These are phyloP conservation scores for Senecio squalidus DNA, from an alignment of 140 eudicot species.

Conservation along the genomic window DNA sequence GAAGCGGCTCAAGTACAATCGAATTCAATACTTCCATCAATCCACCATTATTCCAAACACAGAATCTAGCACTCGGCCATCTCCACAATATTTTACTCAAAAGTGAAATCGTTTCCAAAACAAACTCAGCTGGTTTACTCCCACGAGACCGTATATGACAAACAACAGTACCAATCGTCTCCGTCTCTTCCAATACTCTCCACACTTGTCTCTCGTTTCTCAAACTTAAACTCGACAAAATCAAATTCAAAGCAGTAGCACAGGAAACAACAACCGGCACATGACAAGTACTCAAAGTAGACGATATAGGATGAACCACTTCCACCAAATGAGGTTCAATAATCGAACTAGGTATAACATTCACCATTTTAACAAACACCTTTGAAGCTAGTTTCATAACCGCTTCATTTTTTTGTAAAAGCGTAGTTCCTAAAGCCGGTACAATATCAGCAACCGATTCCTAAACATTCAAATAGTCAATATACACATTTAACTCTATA, in stretches of 20 bases:
- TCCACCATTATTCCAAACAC: conserved; percentile 56
- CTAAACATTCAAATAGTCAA: conserved; percentile 28
- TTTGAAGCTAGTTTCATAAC: conserved; percentile 52
- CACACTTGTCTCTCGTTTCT: conserved; percentile 50
- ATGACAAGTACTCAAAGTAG: conserved; percentile 45
- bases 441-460: conserved; percentile 64
- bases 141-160: conserved; percentile 35
- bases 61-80: conserved; percentile 72
- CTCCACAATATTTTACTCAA: conserved; percentile 70
- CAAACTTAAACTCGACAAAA: conserved; percentile 40
- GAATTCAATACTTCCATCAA: conserved; percentile 37
- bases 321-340: conserved; percentile 47
- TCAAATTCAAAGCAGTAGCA: conserved; percentile 50
- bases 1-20: conserved; percentile 36
- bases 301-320: conserved; percentile 51
- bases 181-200: conserved; percentile 49
- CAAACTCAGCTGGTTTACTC: conserved; percentile 44
- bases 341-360: conserved; percentile 45
- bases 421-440: conserved; percentile 56
- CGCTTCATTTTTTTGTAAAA: conserved; percentile 54
- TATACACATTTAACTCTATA: no score
- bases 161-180: conserved; percentile 37
- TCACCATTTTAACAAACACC: conserved; percentile 58
- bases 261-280: conserved; percentile 53
- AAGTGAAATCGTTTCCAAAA: conserved; percentile 43